These are phyloP conservation scores for Pseudomassariella vexata DNA, from an alignment of 2,329 filamentous ascomycete species.

Conservation along the genomic window DNA sequence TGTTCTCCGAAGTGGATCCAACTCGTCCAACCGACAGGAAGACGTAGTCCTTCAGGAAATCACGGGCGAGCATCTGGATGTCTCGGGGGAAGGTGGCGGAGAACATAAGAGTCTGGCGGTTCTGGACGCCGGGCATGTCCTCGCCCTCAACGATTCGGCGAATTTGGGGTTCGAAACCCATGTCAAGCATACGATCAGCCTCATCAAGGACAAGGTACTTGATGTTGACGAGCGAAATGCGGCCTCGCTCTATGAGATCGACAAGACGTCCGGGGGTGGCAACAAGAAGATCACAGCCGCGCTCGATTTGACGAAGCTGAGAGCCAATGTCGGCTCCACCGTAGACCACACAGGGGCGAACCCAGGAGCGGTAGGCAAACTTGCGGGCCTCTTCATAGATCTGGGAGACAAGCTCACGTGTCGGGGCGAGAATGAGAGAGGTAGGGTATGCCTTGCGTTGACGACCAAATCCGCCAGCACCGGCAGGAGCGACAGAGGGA, in stretches of 20 bases:
- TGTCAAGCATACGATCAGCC: constrained; percentile 99
- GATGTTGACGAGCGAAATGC: constrained; percentile 96
- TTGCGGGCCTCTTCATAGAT: constrained; percentile 98
- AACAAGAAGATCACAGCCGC: constrained; percentile 91
- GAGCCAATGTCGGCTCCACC: constrained; percentile 98
- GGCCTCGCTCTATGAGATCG: constrained; percentile 95
- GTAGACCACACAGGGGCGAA: constrained; percentile 96
- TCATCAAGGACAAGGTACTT: constrained; percentile 99
- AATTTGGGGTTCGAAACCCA: constrained; percentile 99
- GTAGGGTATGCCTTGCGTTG: constrained; percentile 98
- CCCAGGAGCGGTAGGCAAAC: constrained; percentile 98
- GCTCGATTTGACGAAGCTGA: constrained; percentile 97
- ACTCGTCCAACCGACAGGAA: constrained; percentile 98
- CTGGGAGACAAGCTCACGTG: constrained; percentile 96
- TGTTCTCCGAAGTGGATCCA: constrained; percentile 99
- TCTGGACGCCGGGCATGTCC: constrained; percentile 82
- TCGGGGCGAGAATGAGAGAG: constrained; percentile 90
- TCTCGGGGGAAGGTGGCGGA: constrained; percentile 98
- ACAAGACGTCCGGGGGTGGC: constrained; percentile 96
- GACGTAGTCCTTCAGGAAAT: constrained; percentile 98
- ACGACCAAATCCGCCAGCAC: constrained; percentile 71
- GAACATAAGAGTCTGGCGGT: constrained; percentile 99
- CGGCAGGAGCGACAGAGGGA: constrained; percentile 63
- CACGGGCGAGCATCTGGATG: constrained; percentile 97
- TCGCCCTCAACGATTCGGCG: constrained; percentile 97